A percentile compares a stretch with the other conserved stretches of the same genome.
Conservation (phyloP, 2,329 filamentous ascomycete genomes). For the Apiospora hydei region DNA sequence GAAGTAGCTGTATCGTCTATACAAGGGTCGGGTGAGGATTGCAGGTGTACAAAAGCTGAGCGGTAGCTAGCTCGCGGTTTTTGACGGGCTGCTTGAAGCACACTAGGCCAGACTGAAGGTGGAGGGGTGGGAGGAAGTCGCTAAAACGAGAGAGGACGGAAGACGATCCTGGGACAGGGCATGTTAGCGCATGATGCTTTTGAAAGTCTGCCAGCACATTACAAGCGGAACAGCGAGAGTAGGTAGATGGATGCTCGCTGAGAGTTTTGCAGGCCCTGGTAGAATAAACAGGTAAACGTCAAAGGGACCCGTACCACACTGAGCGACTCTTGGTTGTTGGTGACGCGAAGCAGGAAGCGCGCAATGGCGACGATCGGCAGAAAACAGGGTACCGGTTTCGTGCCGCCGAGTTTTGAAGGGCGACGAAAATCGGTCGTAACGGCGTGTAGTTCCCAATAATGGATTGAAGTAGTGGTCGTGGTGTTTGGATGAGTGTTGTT, state of each 20-base stretch:
- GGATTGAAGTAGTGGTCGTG: not conserved
- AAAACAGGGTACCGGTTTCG: not conserved
- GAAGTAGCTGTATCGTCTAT: not conserved
- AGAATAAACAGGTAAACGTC: not conserved
- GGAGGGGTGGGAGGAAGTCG: conserved; percentile 8
- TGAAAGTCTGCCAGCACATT: not conserved
- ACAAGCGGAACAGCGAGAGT: not conserved
- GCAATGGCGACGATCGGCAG: not conserved
- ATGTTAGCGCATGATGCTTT: conserved; percentile 9
- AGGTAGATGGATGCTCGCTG: not conserved
- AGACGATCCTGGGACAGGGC: not conserved
- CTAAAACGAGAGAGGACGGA: not conserved
- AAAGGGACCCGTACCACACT: conserved; percentile 17
- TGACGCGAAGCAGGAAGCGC: not conserved
- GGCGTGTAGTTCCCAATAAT: not conserved
- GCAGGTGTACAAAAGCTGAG: not conserved
- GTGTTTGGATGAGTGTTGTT: not conserved
- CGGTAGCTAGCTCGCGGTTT: not conserved
- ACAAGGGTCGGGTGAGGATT: not conserved
- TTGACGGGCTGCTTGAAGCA: not conserved
- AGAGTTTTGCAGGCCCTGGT: not conserved
- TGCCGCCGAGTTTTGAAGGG: not conserved
- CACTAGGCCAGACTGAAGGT: not conserved
- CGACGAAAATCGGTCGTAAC: not conserved
- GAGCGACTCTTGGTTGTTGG: not conserved